Evolutionary conservation across 2,329 filamentous ascomycete species (phyloP).

Genomic region (Penicillium italicum): DNA sequence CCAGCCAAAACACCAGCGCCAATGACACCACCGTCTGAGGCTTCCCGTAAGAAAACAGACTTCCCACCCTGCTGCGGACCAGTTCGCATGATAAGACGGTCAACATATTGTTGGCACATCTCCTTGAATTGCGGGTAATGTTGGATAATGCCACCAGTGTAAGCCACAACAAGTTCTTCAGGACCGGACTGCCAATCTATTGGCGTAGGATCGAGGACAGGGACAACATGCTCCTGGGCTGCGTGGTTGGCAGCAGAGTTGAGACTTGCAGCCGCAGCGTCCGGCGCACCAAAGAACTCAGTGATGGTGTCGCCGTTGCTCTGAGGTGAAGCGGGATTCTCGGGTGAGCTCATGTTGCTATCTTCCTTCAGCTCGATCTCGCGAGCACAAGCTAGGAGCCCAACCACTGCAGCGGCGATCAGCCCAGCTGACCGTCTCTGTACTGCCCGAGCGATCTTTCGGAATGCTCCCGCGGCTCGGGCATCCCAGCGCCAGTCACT

Average conservation of each 20-base stretch:
- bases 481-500: constrained; percentile 61
- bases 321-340: constrained; percentile 27
- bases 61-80: constrained; percentile 47
- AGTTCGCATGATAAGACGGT: constrained; percentile 50
- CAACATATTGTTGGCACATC: constrained; percentile 67
- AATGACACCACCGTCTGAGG: constrained; percentile 54
- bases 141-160: constrained; percentile 76
- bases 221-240: constrained; percentile 34
- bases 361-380: constrained; percentile 55
- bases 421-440: constrained; percentile 70
- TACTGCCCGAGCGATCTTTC: constrained; percentile 65
- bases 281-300: constrained; percentile 12
- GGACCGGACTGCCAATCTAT: constrained; percentile 43
- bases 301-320: constrained; percentile 23
- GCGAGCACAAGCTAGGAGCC: constrained; percentile 64
- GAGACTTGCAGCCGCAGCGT: constrained; percentile 6
- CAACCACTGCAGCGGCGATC: constrained; percentile 68
- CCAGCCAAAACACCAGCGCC: constrained; percentile 54
- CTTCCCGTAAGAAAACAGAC: constrained; percentile 51
- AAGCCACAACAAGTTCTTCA: constrained; percentile 69
- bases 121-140: constrained; percentile 70
- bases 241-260: constrained; percentile 5
- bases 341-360: constrained; percentile 37
- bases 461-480: constrained; percentile 57
- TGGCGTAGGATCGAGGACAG: constrained; percentile 34